Conservation (phyloP, 352 stramenopile species). For the Phytopythium litorale region DNA sequence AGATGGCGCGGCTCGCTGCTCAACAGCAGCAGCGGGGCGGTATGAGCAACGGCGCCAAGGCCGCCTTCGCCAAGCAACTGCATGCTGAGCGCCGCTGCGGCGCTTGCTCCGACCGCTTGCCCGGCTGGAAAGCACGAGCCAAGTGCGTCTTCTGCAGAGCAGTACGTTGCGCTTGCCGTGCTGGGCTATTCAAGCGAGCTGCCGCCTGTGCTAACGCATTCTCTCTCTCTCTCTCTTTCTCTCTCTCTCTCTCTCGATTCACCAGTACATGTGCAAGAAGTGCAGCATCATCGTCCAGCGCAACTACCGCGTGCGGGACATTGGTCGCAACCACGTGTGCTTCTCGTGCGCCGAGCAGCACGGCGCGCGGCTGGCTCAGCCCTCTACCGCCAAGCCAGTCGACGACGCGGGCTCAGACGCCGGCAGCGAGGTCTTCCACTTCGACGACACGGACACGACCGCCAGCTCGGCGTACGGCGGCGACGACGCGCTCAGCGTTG, state of each 20-base stretch:
- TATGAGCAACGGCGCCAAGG: constrained; percentile 31
- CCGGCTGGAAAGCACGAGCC: constrained; percentile 49
- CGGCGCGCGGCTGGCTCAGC: constrained; percentile 21
- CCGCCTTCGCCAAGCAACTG: constrained; percentile 39
- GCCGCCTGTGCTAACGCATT: constrained; percentile 2
- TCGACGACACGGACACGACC: constrained; percentile 2
- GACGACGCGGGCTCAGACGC: neutral
- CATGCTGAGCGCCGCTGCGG: constrained; percentile 56
- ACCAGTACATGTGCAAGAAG: constrained; percentile 68
- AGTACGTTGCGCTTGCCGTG: constrained; percentile 27
- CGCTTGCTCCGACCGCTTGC: constrained; percentile 54
- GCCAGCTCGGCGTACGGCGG: neutral
- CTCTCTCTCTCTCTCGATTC: neutral
- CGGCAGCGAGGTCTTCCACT: neutral
- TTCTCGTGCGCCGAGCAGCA: constrained; percentile 56
- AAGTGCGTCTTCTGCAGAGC: constrained; percentile 59
- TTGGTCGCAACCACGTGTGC: constrained; percentile 35
- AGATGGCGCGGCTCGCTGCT: constrained; percentile 25
- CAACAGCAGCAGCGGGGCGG: neutral
- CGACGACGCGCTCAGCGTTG: constrained; percentile 5
- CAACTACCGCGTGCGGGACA: constrained; percentile 50
- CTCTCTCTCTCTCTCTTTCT: neutral
- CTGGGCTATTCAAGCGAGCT: neutral
- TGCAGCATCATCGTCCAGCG: constrained; percentile 52
- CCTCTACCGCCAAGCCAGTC: neutral